A percentile compares a stretch with the other conserved stretches of the same genome.
These are phyloP conservation scores for Chiua virens DNA, from an alignment of 768 basidiomycete species.

Conservation along the genomic window DNA sequence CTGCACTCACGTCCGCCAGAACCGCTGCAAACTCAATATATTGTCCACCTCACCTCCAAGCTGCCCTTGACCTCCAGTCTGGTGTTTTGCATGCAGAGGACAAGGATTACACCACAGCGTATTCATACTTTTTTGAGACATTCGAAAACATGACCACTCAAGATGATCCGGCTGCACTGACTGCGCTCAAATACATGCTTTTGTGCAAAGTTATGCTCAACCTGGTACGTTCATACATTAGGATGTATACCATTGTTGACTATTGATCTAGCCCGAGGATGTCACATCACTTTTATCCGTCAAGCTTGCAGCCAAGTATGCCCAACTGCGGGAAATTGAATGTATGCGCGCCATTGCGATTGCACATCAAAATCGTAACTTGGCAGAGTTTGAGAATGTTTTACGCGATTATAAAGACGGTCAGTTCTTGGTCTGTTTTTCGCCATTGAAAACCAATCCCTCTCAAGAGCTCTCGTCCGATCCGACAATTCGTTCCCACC, in stretches of 20 bases:
- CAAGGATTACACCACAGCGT: constrained; percentile 95
- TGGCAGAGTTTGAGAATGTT: constrained; percentile 87
- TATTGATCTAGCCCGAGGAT: constrained; percentile 75
- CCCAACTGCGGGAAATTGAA: constrained; percentile 85
- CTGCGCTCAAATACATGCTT: constrained; percentile 96
- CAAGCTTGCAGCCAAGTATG: constrained; percentile 87
- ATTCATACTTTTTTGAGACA: constrained; percentile 96
- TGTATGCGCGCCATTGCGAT: constrained; percentile 94
- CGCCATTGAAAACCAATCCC: background rate
- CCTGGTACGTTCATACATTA: constrained; percentile 54
- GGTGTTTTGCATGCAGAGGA: constrained; percentile 94
- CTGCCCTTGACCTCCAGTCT: constrained; percentile 62
- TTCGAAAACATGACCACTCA: constrained; percentile 86
- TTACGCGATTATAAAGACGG: constrained; percentile 85
- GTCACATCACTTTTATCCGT: constrained; percentile 82
- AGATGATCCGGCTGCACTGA: constrained; percentile 72
- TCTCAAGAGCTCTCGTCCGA: constrained; percentile 87
- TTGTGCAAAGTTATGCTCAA: constrained; percentile 98
- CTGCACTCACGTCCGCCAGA: constrained; percentile 84
- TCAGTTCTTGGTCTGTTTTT: constrained; percentile 22
- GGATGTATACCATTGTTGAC: background rate
- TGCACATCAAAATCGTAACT: constrained; percentile 89
- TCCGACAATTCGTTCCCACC: constrained; percentile 92
- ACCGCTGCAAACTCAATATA: constrained; percentile 97
- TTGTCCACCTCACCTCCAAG: constrained; percentile 72